A percentile compares a stretch with the other conserved stretches of the same genome.
Evolutionary conservation across 2,329 filamentous ascomycete genomes (phyloP).

Genomic region (Xylariaceae sp.): DNA sequence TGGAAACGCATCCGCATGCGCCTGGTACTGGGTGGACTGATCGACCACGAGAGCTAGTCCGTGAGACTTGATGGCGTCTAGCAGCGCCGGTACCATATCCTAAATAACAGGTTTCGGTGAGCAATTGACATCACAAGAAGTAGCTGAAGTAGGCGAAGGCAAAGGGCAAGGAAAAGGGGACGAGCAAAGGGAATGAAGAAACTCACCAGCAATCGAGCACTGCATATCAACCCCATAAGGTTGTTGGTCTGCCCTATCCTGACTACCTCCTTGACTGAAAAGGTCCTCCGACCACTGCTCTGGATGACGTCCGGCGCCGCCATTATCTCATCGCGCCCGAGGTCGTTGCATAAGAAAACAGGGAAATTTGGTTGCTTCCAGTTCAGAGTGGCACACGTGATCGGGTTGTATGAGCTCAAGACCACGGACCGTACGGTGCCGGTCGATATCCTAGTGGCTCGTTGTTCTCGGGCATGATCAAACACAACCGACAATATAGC

Average conservation of each 20-base stretch:
- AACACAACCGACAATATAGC: slow-evolving; percentile 80
- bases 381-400: slow-evolving; percentile 88
- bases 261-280: slow-evolving; percentile 91
- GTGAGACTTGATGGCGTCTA: slow-evolving; percentile 90
- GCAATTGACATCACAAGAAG: neutral
- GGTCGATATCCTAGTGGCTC: slow-evolving; percentile 54
- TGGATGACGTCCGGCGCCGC: slow-evolving; percentile 34
- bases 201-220: slow-evolving; percentile 75
- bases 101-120: slow-evolving; percentile 33
- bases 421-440: slow-evolving; percentile 80
- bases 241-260: slow-evolving; percentile 93
- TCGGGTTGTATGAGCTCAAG: slow-evolving; percentile 88
- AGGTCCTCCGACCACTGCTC: slow-evolving; percentile 64
- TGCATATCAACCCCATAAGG: slow-evolving; percentile 95
- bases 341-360: slow-evolving; percentile 89
- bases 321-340: slow-evolving; percentile 58
- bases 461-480: slow-evolving; percentile 71
- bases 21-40: slow-evolving; percentile 57
- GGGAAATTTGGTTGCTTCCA: slow-evolving; percentile 99
- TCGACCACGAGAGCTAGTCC: slow-evolving; percentile 90
- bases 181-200: neutral
- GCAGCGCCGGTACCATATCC: slow-evolving; percentile 88
- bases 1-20: slow-evolving; percentile 46
- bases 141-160: neutral
- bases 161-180: neutral